These are phyloP conservation scores for Diaporthe sp. DNA, from an alignment of 2,329 filamentous ascomycete species.

Conservation along the genomic window DNA sequence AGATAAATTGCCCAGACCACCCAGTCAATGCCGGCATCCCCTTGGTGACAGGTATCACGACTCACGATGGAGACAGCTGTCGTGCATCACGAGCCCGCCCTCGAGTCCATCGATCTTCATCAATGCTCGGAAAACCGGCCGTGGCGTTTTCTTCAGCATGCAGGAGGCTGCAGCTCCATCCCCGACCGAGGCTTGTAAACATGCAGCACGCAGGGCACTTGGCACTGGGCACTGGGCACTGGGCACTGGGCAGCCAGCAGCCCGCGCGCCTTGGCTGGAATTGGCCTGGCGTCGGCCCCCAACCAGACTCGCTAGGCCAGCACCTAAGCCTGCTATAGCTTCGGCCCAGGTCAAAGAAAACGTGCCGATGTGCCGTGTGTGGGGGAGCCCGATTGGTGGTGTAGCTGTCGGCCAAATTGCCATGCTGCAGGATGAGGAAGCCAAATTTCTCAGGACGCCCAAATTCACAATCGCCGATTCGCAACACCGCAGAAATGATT, in stretches of 20 bases:
- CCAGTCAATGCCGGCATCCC: not conserved
- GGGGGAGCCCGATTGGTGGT: not conserved
- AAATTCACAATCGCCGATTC: constrained; percentile 14
- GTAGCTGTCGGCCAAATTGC: not conserved
- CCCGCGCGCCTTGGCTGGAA: constrained; percentile 4
- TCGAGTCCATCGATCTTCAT: not conserved
- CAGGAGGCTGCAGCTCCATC: not conserved
- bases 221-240: not conserved
- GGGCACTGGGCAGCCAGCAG: not conserved
- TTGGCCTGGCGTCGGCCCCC: not conserved
- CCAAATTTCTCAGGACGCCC: constrained; percentile 7
- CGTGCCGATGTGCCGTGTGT: constrained; percentile 16
- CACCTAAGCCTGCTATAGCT: not conserved
- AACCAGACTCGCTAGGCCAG: not conserved
- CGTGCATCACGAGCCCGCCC: not conserved
- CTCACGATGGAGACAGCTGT: not conserved
- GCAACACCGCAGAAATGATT: not conserved
- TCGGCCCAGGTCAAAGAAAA: not conserved
- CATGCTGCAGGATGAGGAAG: not conserved
- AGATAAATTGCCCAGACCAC: not conserved
- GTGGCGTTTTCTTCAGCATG: not conserved
- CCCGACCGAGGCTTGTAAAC: not conserved
- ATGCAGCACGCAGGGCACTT: not conserved
- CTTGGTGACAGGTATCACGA: constrained; percentile 1
- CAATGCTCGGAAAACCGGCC: not conserved